Evolutionary conservation across 768 basidiomycete species (phyloP).

Genomic region (Heimioporus sp.): DNA sequence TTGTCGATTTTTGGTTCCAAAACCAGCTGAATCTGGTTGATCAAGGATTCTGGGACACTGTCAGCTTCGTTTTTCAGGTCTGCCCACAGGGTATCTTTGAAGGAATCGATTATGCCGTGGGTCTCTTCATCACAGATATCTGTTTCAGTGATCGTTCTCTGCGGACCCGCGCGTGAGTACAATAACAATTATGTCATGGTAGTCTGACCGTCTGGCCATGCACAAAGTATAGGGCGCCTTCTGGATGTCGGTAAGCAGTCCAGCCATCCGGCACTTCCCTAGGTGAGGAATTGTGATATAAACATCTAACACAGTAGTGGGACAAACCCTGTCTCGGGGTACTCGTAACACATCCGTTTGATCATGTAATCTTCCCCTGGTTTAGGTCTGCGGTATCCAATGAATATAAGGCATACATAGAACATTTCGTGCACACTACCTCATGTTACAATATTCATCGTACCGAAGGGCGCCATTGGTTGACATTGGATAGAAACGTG

Average conservation of each 20-base stretch:
- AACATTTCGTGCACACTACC: slow-evolving; percentile 4
- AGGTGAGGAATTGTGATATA: neutral
- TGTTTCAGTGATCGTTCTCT: slow-evolving; percentile 57
- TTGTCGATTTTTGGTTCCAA: slow-evolving; percentile 38
- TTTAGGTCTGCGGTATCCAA: slow-evolving; percentile 1
- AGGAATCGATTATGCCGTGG: slow-evolving; percentile 34
- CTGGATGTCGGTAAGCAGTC: slow-evolving; percentile 51
- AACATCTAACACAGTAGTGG: neutral
- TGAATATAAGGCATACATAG: neutral
- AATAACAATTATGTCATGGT: neutral
- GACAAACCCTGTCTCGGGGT: slow-evolving; percentile 19
- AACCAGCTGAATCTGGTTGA: slow-evolving; percentile 39
- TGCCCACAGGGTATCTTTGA: slow-evolving; percentile 19
- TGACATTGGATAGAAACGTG: slow-evolving; percentile 17
- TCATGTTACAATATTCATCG: slow-evolving; percentile 1
- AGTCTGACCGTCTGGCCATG: slow-evolving; percentile 40
- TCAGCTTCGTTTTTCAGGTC: slow-evolving; percentile 19
- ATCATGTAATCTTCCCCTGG: slow-evolving; percentile 4
- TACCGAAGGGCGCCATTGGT: slow-evolving; percentile 11
- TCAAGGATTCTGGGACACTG: slow-evolving; percentile 23
- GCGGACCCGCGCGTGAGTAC: slow-evolving; percentile 17
- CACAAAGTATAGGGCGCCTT: slow-evolving; percentile 60
- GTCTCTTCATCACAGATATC: slow-evolving; percentile 42
- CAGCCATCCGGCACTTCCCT: slow-evolving; percentile 37
- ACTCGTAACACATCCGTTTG: slow-evolving; percentile 14